phyloP scores from a whole-genome alignment of 768 basidiomycete genomes.

The Leucogyrophana mollusca region DNA sequence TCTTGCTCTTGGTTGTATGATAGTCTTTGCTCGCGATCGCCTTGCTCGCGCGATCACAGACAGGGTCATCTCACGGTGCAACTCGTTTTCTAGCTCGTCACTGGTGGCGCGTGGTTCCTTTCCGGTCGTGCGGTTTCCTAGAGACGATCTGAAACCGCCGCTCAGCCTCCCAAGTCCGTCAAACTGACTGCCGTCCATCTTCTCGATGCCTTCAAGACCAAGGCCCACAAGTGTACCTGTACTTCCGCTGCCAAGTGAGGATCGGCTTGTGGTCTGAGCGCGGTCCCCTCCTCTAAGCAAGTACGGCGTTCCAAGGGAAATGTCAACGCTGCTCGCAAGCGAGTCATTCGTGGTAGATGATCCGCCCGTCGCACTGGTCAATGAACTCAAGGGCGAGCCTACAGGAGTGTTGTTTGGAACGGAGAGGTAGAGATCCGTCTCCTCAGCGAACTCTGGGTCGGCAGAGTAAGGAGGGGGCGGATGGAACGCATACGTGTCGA shows the following conservation, averaged over 20 bases:
- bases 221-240: conserved; percentile 17
- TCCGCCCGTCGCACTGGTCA: neutral
- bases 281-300: neutral
- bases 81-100: conserved; percentile 13
- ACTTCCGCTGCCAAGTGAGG: neutral
- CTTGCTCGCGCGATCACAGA: neutral
- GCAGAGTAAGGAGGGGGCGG: conserved; percentile 23
- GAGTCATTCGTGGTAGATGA: neutral
- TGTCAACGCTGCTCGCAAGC: neutral
- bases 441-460: conserved; percentile 1
- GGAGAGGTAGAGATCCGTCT: conserved; percentile 8
- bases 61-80: conserved; percentile 4
- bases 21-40: conserved; percentile 11
- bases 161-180: conserved; percentile 28
- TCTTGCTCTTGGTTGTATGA: conserved; percentile 16
- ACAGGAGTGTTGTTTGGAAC: conserved; percentile 30
- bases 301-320: neutral
- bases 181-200: conserved; percentile 20
- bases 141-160: conserved; percentile 19
- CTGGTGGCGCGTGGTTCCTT: conserved; percentile 6
- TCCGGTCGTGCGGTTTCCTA: neutral
- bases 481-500: conserved; percentile 24
- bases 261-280: neutral
- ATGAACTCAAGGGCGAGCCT: neutral
- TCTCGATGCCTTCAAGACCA: conserved; percentile 25